A percentile compares a stretch with the other conserved stretches of the same genome.
These are phyloP conservation scores for Saccharomyces hybrid DNA, from an alignment of 1,139 yeast species.

Conservation along the genomic window DNA sequence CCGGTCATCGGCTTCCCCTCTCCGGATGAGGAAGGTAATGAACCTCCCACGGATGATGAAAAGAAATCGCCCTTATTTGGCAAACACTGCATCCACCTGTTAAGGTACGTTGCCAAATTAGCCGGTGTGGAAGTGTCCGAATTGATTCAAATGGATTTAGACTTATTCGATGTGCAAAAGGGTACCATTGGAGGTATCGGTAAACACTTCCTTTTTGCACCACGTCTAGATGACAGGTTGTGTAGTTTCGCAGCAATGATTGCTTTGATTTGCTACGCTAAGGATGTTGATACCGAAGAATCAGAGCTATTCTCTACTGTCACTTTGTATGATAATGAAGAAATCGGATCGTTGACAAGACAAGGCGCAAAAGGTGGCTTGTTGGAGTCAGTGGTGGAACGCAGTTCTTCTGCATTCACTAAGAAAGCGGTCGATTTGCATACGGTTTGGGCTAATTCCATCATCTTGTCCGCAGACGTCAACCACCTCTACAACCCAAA, in stretches of 20 bases:
- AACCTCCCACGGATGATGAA: constrained; percentile 41
- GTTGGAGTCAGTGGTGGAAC: constrained; percentile 39
- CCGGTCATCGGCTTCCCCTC: constrained; percentile 49
- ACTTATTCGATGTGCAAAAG: constrained; percentile 56
- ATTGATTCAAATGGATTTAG: constrained; percentile 52
- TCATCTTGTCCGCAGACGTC: constrained; percentile 60
- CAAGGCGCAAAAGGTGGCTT: constrained; percentile 55
- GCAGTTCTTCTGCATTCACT: constrained; percentile 29
- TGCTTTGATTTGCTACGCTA: constrained; percentile 41
- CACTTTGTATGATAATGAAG: constrained; percentile 54
- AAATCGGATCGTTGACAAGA: constrained; percentile 52
- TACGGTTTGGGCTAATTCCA: constrained; percentile 46
- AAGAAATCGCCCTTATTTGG: constrained; percentile 53
- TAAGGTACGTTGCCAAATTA: constrained; percentile 49
- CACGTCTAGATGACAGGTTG: constrained; percentile 59
- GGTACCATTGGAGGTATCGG: constrained; percentile 56
- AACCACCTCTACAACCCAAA: constrained; percentile 60
- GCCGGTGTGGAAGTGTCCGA: constrained; percentile 45
- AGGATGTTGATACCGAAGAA: constrained; percentile 20
- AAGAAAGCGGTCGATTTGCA: constrained; percentile 27
- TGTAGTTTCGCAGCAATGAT: constrained; percentile 55
- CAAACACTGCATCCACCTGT: constrained; percentile 47
- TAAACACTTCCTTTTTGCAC: constrained; percentile 56
- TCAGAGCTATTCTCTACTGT: constrained; percentile 43
- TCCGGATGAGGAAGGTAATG: constrained; percentile 18